A percentile compares a stretch with the other conserved stretches of the same genome.
These are phyloP conservation scores for Coix lacrymajobi DNA, from an alignment of 176 grass and related monocot genomes.

Conservation along the genomic window DNA sequence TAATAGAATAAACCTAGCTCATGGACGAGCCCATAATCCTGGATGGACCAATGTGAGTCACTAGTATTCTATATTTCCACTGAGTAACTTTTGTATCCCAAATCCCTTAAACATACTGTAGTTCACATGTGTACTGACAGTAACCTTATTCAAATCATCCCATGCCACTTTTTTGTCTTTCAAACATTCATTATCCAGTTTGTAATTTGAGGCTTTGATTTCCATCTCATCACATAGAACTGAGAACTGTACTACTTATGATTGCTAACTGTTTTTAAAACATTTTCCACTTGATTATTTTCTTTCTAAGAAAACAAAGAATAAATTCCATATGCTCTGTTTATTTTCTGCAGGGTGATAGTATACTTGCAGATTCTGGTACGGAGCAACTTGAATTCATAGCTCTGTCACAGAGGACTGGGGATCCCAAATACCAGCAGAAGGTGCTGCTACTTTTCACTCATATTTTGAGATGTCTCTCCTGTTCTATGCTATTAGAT, in stretches of 20 bases:
- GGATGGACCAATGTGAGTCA: slow-evolving; percentile 91
- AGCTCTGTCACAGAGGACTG: slow-evolving; percentile 90
- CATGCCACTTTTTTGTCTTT: not conserved
- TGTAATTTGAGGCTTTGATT: not conserved
- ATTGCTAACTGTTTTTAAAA: not conserved
- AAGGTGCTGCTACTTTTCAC: slow-evolving; percentile 53
- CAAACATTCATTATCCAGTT: not conserved
- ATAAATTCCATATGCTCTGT: slow-evolving; percentile 4
- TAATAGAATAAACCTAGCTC: slow-evolving; percentile 94
- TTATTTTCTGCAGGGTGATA: slow-evolving; percentile 67
- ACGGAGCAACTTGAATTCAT: slow-evolving; percentile 98
- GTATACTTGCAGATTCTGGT: slow-evolving; percentile 96
- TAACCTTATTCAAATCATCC: not conserved
- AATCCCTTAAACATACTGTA: not conserved
- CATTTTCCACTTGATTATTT: slow-evolving; percentile 7
- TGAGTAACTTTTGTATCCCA: not conserved
- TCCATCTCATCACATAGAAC: not conserved
- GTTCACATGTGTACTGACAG: slow-evolving; percentile 13
- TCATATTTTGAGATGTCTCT: slow-evolving; percentile 7
- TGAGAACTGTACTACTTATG: not conserved
- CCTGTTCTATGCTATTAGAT: slow-evolving; percentile 26
- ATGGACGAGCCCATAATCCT: slow-evolving; percentile 87
- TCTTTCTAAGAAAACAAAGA: not conserved
- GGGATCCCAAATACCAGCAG: slow-evolving; percentile 85
- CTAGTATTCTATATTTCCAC: slow-evolving; percentile 21